phyloP scores from a whole-genome alignment of 2,329 filamentous ascomycete genomes.

The Phialophora expanda region DNA sequence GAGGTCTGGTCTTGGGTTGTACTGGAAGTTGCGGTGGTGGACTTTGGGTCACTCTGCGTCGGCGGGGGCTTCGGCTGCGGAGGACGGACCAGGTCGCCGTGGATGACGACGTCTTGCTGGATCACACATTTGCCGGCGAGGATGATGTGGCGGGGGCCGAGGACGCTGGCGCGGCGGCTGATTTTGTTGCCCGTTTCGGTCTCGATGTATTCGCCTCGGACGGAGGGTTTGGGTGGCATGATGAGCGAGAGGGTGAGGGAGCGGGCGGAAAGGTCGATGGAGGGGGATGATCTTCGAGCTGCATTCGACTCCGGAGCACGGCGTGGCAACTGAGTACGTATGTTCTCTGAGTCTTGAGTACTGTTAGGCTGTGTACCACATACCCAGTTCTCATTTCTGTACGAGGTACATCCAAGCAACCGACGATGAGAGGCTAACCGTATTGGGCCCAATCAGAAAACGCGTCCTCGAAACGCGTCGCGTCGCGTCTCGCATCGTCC shows the following conservation, averaged over 20 bases:
- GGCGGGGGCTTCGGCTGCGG: slow-evolving; percentile 52
- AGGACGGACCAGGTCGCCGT: slow-evolving; percentile 78
- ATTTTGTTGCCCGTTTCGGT: slow-evolving; percentile 99
- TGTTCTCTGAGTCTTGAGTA: not conserved
- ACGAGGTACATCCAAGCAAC: too few relatives aligned
- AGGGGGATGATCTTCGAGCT: too few relatives aligned
- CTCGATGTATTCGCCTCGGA: slow-evolving; percentile 94
- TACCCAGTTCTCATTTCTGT: too few relatives aligned
- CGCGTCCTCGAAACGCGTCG: not conserved
- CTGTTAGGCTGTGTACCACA: not conserved
- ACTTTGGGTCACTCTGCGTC: slow-evolving; percentile 45
- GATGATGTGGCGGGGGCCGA: slow-evolving; percentile 97
- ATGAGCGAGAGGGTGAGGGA: not conserved
- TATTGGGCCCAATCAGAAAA: not conserved
- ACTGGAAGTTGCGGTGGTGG: slow-evolving; percentile 37
- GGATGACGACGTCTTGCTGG: slow-evolving; percentile 90
- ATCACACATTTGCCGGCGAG: slow-evolving; percentile 95
- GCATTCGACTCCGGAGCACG: too few relatives aligned
- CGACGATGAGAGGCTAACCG: not conserved
- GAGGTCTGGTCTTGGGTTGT: slow-evolving; percentile 49
- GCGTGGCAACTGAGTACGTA: not conserved
- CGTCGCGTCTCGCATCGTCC: not conserved
- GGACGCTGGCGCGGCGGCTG: slow-evolving; percentile 85
- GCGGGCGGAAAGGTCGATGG: too few relatives aligned
- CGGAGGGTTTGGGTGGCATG: slow-evolving; percentile 73